Evolutionary conservation across 2,329 filamentous ascomycete species (phyloP).

Genomic region (Helotiales sp.): DNA sequence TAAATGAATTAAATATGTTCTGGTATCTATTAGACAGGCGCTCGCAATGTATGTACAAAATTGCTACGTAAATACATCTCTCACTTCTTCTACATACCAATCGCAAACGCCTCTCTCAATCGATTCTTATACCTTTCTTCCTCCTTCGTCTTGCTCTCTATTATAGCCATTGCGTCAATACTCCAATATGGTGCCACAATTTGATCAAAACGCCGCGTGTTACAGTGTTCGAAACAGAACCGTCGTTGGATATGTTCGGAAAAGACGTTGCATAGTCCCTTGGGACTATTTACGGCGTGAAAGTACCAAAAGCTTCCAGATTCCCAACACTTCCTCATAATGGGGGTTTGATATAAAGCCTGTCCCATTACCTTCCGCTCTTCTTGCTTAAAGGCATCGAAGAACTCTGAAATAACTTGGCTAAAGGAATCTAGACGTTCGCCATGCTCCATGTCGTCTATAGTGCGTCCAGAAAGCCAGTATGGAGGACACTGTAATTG

Average conservation of each 20-base stretch:
- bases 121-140: no score
- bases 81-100: no score
- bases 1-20: no score
- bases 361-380: conserved; percentile 16
- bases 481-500: conserved; percentile 34
- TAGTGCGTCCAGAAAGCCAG: conserved; percentile 32
- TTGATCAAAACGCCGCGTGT: neutral
- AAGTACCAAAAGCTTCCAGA: conserved; percentile 30
- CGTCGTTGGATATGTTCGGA: conserved; percentile 24
- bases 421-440: conserved; percentile 19
- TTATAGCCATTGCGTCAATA: no score
- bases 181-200: conserved; percentile 1
- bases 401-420: conserved; percentile 22
- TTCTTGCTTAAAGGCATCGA: conserved; percentile 21
- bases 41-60: no score
- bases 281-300: conserved; percentile 25
- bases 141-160: no score
- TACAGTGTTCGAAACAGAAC: conserved; percentile 10
- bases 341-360: conserved; percentile 16
- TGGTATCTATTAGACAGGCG: no score
- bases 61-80: no score
- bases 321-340: conserved; percentile 26
- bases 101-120: no score
- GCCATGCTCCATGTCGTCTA: conserved; percentile 18
- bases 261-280: conserved; percentile 28